phyloP scores from a whole-genome alignment of 2,329 filamentous ascomycete genomes.

The Penicillium sp. region DNA sequence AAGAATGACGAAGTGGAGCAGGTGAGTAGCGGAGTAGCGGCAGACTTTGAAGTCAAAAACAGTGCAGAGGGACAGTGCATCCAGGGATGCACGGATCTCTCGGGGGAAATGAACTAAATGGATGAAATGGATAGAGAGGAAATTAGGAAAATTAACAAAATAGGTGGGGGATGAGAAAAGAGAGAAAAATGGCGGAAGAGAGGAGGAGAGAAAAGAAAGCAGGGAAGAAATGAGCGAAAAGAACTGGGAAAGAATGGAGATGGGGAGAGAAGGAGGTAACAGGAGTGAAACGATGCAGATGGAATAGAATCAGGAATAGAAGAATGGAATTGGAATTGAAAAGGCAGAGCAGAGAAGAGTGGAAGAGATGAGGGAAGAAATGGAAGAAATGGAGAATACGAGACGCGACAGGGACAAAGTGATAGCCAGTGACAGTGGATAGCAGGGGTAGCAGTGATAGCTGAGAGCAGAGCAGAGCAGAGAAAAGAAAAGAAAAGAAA shows the following conservation, averaged over 20 bases:
- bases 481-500: not conserved
- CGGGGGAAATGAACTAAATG: not conserved
- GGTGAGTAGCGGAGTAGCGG: constrained; percentile 4
- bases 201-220: not conserved
- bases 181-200: not conserved
- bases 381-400: no score
- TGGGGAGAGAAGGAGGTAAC: not conserved
- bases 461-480: not conserved
- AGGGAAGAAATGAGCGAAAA: not conserved
- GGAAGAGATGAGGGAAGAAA: no score
- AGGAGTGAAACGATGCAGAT: not conserved
- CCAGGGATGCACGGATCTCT: not conserved
- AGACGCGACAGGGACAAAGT: no score
- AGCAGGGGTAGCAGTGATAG: not conserved
- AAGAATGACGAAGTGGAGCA: constrained; percentile 1
- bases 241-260: not conserved
- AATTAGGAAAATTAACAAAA: not conserved
- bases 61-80: not conserved
- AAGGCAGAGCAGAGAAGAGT: not conserved
- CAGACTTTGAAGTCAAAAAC: constrained; percentile 5
- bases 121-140: not conserved
- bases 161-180: not conserved
- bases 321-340: no score
- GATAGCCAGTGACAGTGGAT: no score
- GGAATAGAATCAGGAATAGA: no score